Evolutionary conservation across 2,329 filamentous ascomycete genomes (phyloP), one percentile per base, ranked within the genome.

Genomic region (Xylariaceae sp.): DNA sequence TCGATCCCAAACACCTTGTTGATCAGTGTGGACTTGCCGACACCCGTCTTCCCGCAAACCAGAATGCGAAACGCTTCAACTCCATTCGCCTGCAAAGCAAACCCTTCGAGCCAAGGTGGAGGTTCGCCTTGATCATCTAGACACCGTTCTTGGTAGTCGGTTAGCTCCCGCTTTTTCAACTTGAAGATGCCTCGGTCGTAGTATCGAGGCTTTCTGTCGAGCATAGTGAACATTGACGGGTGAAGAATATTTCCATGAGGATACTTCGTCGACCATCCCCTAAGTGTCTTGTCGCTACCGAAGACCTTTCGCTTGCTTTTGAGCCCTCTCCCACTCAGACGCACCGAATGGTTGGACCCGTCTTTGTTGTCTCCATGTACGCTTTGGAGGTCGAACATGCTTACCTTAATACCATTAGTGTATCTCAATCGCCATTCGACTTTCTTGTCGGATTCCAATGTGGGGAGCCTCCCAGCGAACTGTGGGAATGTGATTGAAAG

Each of bases 1-100:
- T 55, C 56, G 2, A 58, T 51, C 4, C 56, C 56, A 39, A 58
- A 55, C 12, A 58, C 56, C 23, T 55, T 58, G 33, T 58, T 58
- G 23, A 58, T 57, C 21, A 57, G 31, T 1, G 54, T 57, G 11
- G 54, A 57, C 19, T 57, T 57, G 14, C 54, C 54, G 12, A 57
- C 54, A 4, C 54, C 54, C 1, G 54, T 57, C 36, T 57, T 57
- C 39, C 54, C 54, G 21, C 56, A 58, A 7, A 58, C 56, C 26
- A 58, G 19, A 16, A 58, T 58, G 9, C 51, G 39, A 8, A 58
- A 58, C 4, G 56, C 56, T 17, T 31, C 49, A 14, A 58, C 56
- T 24, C 50, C 50, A 19, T 31, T 46, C 17, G 36, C 50, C 11
- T 55, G 45, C 26, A 58, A 24, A 24, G 34, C 19, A 14, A 58